Conservation (phyloP, 495 filamentous ascomycete genomes). For the Sporormia fimetaria region DNA sequence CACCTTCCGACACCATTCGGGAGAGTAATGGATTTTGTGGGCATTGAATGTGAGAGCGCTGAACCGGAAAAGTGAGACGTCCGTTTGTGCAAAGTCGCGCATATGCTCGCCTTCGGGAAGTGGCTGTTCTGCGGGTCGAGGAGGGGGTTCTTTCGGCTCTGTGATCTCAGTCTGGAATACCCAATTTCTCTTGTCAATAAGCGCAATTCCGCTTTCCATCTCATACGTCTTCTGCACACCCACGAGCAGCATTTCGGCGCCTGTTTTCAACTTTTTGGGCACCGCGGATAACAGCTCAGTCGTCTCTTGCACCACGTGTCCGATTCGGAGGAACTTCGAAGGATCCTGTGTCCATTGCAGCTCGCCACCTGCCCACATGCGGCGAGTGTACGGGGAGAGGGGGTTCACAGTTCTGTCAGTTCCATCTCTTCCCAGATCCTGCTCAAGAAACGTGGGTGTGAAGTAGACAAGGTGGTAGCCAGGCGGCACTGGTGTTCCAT, state of each 20-base stretch:
- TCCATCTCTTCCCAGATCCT: slow-evolving; percentile 52
- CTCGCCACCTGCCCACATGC: slow-evolving; percentile 72
- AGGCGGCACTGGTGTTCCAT: slow-evolving; percentile 17
- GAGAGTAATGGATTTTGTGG: slow-evolving; percentile 62
- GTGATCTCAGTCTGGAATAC: slow-evolving; percentile 45
- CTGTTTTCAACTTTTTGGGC: slow-evolving; percentile 41
- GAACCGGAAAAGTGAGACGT: slow-evolving; percentile 55
- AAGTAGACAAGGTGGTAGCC: slow-evolving; percentile 24
- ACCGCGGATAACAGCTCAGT: slow-evolving; percentile 43
- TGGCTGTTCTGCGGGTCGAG: slow-evolving; percentile 19
- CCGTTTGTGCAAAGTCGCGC: slow-evolving; percentile 39
- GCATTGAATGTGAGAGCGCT: slow-evolving; percentile 62
- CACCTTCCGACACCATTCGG: slow-evolving; percentile 45
- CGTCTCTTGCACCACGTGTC: slow-evolving; percentile 45
- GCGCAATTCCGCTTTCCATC: slow-evolving; percentile 39
- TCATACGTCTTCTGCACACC: slow-evolving; percentile 50
- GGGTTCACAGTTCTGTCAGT: slow-evolving; percentile 62
- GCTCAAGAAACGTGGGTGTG: slow-evolving; percentile 11
- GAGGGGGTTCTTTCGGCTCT: slow-evolving; percentile 12
- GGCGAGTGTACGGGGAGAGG: slow-evolving; percentile 48
- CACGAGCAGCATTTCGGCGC: slow-evolving; percentile 54
- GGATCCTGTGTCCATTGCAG: slow-evolving; percentile 40
- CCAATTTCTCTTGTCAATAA: slow-evolving; percentile 51
- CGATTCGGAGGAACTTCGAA: slow-evolving; percentile 39
- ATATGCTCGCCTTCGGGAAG: slow-evolving; percentile 30